These are phyloP conservation scores for Cladosporium sp. DNA, from an alignment of 2,329 filamentous ascomycete species.

Conservation along the genomic window DNA sequence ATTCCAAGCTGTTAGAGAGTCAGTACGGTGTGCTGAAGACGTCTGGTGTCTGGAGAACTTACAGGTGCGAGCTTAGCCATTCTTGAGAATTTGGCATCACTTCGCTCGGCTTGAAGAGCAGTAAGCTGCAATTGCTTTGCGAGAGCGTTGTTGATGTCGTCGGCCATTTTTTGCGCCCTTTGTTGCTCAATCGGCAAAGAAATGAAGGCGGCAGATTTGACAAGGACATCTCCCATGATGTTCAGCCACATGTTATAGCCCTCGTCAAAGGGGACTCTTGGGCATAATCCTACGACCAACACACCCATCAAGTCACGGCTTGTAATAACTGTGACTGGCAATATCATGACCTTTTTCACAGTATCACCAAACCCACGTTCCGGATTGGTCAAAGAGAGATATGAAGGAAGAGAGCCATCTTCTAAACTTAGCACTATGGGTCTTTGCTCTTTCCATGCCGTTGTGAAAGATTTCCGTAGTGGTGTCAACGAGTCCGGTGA, in stretches of 20 bases:
- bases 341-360: constrained; percentile 32
- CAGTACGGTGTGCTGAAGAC: no score
- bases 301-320: constrained; percentile 36
- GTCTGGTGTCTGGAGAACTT: constrained; percentile 14
- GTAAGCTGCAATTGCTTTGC: constrained; percentile 32
- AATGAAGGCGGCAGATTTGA: constrained; percentile 37
- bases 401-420: constrained; percentile 26
- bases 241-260: constrained; percentile 37
- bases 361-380: constrained; percentile 35
- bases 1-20: constrained; percentile 19
- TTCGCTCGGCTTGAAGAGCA: constrained; percentile 19
- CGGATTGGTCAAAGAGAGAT: constrained; percentile 26
- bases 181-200: constrained; percentile 35
- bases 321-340: constrained; percentile 34
- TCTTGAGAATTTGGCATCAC: constrained; percentile 34
- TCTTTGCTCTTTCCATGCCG: constrained; percentile 29
- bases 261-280: constrained; percentile 35
- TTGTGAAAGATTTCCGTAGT: constrained; percentile 18
- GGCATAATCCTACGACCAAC: constrained; percentile 37
- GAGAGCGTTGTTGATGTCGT: constrained; percentile 34
- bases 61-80: constrained; percentile 38
- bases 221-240: constrained; percentile 34
- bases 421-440: constrained; percentile 28
- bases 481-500: constrained; percentile 21
- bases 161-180: constrained; percentile 31